A percentile compares a stretch with the other conserved stretches of the same genome.
These are phyloP conservation scores for Kodamaea hsintzibuensis DNA, from an alignment of 805 yeast species.

Conservation along the genomic window DNA sequence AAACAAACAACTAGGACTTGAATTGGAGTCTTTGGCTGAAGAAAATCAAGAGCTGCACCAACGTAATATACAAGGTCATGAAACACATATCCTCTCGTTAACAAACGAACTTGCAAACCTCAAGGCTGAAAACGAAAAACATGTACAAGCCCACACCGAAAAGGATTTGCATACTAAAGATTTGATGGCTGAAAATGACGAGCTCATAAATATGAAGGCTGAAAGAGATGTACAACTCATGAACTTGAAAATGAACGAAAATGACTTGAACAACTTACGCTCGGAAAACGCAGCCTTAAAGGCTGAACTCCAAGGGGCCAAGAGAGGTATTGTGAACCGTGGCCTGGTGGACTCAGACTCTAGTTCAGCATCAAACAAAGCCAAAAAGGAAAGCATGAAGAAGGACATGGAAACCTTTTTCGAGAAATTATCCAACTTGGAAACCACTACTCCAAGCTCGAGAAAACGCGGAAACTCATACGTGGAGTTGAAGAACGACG, in stretches of 20 bases:
- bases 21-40: slow-evolving; percentile 18
- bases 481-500: slow-evolving; percentile 25
- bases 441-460: slow-evolving; percentile 15
- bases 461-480: slow-evolving; percentile 7
- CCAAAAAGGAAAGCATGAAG: slow-evolving; percentile 10
- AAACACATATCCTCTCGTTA: not conserved
- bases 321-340: not conserved
- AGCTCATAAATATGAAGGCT: not conserved
- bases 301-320: not conserved
- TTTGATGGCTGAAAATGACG: not conserved
- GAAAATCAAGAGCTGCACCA: slow-evolving; percentile 10
- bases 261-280: not conserved
- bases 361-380: slow-evolving; percentile 1
- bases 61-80: not conserved
- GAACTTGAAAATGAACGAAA: not conserved
- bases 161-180: not conserved
- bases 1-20: slow-evolving; percentile 20
- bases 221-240: not conserved
- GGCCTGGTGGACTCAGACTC: slow-evolving; percentile 5
- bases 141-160: not conserved
- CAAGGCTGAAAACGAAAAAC: not conserved
- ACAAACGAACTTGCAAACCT: not conserved
- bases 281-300: slow-evolving; percentile 2
- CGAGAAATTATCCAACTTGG: slow-evolving; percentile 30
- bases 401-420: slow-evolving; percentile 24